Evolutionary conservation across 2,329 filamentous ascomycete species (phyloP).

Genomic region (Cordyceps pruinosa): DNA sequence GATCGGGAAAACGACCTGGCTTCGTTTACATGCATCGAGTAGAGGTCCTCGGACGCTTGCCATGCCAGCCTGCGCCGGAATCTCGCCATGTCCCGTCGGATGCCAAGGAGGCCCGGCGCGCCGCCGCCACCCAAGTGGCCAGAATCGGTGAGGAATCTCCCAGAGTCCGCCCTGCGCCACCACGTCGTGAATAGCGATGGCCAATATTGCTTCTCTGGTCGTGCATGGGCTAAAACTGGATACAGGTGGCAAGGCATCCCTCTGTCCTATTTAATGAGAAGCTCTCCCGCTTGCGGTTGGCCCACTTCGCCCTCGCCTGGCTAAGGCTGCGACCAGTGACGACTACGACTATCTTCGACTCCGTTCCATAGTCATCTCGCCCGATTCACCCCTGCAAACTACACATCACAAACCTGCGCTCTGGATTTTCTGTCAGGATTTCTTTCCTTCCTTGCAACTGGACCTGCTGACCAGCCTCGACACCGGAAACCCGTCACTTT

Average conservation of each 20-base stretch:
- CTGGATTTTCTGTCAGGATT: neutral
- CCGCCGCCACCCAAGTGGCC: too few relatives aligned
- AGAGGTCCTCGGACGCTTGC: neutral
- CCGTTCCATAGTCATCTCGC: conserved; percentile 6
- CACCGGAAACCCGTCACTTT: neutral
- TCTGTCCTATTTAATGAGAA: neutral
- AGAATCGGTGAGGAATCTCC: neutral
- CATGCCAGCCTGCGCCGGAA: neutral
- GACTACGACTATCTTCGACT: conserved; percentile 12
- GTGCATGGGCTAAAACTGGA: conserved; percentile 3
- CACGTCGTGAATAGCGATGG: neutral
- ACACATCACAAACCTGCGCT: neutral
- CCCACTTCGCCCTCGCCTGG: conserved; percentile 8
- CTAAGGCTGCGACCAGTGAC: conserved; percentile 10
- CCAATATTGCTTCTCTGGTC: neutral
- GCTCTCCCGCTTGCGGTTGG: conserved; percentile 3
- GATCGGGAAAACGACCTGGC: neutral
- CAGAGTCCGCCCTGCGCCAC: neutral
- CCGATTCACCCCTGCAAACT: neutral
- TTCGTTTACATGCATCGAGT: neutral
- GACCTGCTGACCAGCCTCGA: neutral
- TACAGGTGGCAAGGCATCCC: neutral
- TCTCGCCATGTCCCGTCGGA: neutral
- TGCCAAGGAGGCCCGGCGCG: neutral
- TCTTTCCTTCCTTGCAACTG: neutral